These are phyloP conservation scores for Azolla pinnata DNA, from an alignment of 75 land plant genomes.

Conservation along the genomic window DNA sequence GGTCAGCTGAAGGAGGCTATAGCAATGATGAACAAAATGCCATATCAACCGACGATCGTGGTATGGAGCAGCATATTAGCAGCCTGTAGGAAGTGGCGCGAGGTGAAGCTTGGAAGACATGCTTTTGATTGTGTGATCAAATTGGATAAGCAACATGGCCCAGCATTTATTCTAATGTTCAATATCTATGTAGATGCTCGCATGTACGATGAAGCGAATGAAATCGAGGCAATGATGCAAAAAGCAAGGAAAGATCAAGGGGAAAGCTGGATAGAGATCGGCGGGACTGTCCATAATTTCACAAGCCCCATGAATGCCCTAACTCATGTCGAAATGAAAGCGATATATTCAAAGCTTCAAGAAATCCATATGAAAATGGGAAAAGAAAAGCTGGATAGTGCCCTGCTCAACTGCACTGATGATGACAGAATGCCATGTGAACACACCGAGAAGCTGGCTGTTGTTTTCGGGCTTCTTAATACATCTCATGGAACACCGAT, in stretches of 20 bases:
- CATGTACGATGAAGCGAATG: conserved; percentile 6
- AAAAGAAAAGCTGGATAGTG: neutral
- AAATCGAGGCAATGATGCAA: conserved; percentile 1
- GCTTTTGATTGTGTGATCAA: conserved; percentile 6
- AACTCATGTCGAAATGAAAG: neutral
- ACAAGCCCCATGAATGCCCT: neutral
- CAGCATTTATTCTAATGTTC: conserved; percentile 8
- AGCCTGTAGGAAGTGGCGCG: conserved; percentile 8
- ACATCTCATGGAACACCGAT: conserved; percentile 4
- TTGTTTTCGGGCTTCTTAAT: conserved; percentile 2
- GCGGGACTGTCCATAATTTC: conserved; percentile 10
- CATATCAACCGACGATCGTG: conserved; percentile 4
- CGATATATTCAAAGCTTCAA: conserved; percentile 3
- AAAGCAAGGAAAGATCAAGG: conserved; percentile 7
- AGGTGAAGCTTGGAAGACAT: conserved; percentile 1
- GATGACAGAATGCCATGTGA: neutral
- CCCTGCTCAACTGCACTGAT: neutral
- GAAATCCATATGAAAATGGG: conserved; percentile 1
- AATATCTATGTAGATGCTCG: conserved; percentile 8
- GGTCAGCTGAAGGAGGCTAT: conserved; percentile 11
- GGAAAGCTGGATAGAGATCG: conserved; percentile 6
- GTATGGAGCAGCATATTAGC: conserved; percentile 2
- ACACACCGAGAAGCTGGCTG: conserved; percentile 9
- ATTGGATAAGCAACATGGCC: conserved; percentile 5
- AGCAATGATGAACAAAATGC: conserved; percentile 11